These are phyloP conservation scores for Pseudocercospora macadamiae DNA, from an alignment of 2,329 filamentous ascomycete species.

Conservation along the genomic window DNA sequence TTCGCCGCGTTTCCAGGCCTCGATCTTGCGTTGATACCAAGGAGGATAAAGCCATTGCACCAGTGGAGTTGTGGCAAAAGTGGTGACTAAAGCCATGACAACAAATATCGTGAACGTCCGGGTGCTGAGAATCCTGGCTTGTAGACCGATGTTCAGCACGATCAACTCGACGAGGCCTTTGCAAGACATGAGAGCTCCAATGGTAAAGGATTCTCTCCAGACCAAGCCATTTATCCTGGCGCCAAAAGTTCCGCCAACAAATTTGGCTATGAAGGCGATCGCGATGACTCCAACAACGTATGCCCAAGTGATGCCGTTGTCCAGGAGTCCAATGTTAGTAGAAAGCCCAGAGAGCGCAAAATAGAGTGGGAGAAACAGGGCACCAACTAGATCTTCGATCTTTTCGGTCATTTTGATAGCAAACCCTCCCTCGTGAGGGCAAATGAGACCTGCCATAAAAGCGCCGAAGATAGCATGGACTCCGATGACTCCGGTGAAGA, in stretches of 20 bases:
- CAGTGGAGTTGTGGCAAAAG: slow-evolving; percentile 79
- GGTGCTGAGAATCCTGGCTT: slow-evolving; percentile 63
- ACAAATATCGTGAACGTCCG: slow-evolving; percentile 92
- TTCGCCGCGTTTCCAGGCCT: slow-evolving; percentile 77
- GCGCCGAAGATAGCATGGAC: slow-evolving; percentile 94
- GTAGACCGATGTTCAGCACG: slow-evolving; percentile 21
- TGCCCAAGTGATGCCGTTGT: slow-evolving; percentile 81
- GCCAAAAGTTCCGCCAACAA: slow-evolving; percentile 78
- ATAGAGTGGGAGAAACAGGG: slow-evolving; percentile 85
- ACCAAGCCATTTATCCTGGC: slow-evolving; percentile 75
- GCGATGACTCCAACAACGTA: slow-evolving; percentile 84
- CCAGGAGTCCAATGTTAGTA: slow-evolving; percentile 82
- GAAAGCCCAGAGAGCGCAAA: slow-evolving; percentile 90
- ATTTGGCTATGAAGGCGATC: slow-evolving; percentile 83
- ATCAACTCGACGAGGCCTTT: slow-evolving; percentile 95
- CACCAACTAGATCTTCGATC: slow-evolving; percentile 85
- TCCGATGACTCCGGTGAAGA: slow-evolving; percentile 88
- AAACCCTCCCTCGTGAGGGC: slow-evolving; percentile 86
- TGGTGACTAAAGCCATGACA: slow-evolving; percentile 88
- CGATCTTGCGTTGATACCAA: slow-evolving; percentile 74
- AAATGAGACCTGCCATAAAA: slow-evolving; percentile 86
- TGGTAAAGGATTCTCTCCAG: slow-evolving; percentile 87
- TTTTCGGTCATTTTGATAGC: slow-evolving; percentile 91
- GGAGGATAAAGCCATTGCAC: slow-evolving; percentile 74
- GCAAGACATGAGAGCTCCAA: slow-evolving; percentile 92